Percentiles rank a stretch among this genome's conserved stretches.
phyloP scores from a whole-genome alignment of 495 filamentous ascomycete genomes.

The Annulohypoxylon bovei region DNA sequence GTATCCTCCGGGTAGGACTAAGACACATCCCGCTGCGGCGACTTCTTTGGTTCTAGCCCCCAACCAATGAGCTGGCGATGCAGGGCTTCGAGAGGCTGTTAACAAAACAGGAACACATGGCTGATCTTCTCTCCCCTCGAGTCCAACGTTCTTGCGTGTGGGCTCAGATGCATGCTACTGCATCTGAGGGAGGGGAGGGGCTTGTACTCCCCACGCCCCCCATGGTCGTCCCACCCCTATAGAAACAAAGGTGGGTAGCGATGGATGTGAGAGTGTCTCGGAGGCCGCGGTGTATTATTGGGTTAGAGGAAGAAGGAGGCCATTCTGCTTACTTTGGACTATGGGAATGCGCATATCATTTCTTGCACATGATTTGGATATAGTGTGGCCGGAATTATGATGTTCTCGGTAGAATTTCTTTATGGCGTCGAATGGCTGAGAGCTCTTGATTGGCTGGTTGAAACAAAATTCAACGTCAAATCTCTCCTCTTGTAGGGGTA shows the following conservation, averaged over 20 bases:
- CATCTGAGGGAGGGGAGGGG: conserved; percentile 17
- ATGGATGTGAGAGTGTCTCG: conserved; percentile 33
- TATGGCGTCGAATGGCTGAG: conserved; percentile 18
- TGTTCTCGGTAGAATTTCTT: conserved; percentile 31
- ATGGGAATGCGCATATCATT: conserved; percentile 47
- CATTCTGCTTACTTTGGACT: conserved; percentile 39
- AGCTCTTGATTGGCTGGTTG: conserved; percentile 31
- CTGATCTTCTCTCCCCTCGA: conserved; percentile 33
- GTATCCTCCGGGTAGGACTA: conserved; percentile 35
- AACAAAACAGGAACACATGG: conserved; percentile 45
- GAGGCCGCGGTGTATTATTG: conserved; percentile 40
- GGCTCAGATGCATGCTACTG: conserved; percentile 37
- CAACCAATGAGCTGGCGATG: conserved; percentile 44
- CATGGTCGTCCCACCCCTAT: conserved; percentile 24
- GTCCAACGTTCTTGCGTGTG: conserved; percentile 28
- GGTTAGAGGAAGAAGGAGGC: conserved; percentile 38
- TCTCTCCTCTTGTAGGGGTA: background rate
- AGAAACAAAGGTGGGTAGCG: conserved; percentile 33
- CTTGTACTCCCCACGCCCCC: conserved; percentile 40
- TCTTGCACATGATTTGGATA: conserved; percentile 47
- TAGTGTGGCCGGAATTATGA: conserved; percentile 42
- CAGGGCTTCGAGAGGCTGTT: conserved; percentile 40
- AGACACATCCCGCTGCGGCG: conserved; percentile 40
- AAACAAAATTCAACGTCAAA: conserved; percentile 36
- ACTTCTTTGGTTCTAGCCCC: conserved; percentile 38